phyloP scores from a whole-genome alignment of 2,329 filamentous ascomycete species.

The Seiridium cupressi region DNA sequence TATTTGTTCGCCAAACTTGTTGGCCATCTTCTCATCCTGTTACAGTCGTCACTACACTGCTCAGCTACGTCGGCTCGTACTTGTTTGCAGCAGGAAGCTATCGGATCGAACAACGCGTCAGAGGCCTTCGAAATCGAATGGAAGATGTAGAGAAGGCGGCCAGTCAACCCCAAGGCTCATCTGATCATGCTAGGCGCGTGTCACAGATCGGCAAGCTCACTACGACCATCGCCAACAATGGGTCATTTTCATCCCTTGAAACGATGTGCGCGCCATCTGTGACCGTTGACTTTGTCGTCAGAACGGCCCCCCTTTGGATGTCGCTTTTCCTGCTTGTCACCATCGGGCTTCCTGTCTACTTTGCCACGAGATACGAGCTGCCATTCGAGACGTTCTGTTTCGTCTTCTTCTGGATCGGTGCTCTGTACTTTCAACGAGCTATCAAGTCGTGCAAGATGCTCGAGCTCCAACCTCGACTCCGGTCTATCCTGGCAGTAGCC shows the following conservation, averaged over 20 bases:
- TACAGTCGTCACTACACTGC: conserved; percentile 22
- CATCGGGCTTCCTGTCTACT: conserved; percentile 25
- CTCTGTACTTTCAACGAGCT: conserved; percentile 24
- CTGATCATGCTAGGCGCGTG: conserved; percentile 13
- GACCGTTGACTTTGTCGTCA: conserved; percentile 18
- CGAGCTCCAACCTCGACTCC: conserved; percentile 12
- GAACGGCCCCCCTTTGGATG: conserved; percentile 24
- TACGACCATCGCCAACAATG: conserved; percentile 11
- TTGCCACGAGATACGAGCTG: conserved; percentile 19
- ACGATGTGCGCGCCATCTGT: neutral
- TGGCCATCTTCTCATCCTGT: too few relatives aligned
- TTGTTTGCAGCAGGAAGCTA: conserved; percentile 18
- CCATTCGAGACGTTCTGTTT: conserved; percentile 27
- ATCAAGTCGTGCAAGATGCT: conserved; percentile 18
- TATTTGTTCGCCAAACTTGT: neutral
- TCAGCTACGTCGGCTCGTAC: conserved; percentile 22
- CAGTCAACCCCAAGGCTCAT: conserved; percentile 13
- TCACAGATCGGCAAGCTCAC: conserved; percentile 15
- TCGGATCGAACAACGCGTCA: conserved; percentile 20
- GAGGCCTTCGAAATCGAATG: conserved; percentile 12
- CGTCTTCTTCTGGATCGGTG: conserved; percentile 22
- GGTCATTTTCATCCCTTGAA: conserved; percentile 14
- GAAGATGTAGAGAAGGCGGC: conserved; percentile 19
- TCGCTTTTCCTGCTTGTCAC: conserved; percentile 19
- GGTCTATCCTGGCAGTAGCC: conserved; percentile 18